Evolutionary conservation across 192 early-diverging fungal genomes (phyloP).

Genomic region (Geranomyces michiganensis): DNA sequence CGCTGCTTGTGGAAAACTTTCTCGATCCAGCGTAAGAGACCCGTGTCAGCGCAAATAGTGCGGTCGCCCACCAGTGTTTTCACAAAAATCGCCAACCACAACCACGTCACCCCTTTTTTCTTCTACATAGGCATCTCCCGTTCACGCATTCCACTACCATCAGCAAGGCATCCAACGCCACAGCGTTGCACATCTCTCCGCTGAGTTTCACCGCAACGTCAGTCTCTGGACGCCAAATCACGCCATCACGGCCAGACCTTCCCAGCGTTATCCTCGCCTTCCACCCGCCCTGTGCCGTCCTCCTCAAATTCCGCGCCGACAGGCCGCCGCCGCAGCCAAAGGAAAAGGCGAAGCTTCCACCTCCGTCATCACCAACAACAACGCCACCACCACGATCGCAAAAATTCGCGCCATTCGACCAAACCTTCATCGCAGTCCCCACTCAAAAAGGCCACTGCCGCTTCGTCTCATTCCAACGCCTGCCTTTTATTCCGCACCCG

Average conservation of each 20-base stretch:
- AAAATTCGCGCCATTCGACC: constrained; percentile 21
- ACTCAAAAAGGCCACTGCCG: constrained; percentile 41
- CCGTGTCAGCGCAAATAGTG: no score
- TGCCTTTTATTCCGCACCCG: constrained; percentile 26
- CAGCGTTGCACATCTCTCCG: constrained; percentile 29
- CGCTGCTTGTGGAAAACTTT: constrained; percentile 46
- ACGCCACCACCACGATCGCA: neutral
- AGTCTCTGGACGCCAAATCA: constrained; percentile 23
- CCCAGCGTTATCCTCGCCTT: constrained; percentile 25
- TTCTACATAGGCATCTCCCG: no score
- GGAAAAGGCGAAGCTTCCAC: no score
- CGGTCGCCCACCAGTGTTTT: no score
- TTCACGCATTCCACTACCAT: constrained; percentile 48
- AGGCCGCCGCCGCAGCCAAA: neutral
- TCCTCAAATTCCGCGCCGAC: constrained; percentile 21
- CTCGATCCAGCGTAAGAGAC: constrained; percentile 46
- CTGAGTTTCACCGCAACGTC: constrained; percentile 25
- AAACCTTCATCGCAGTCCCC: constrained; percentile 42
- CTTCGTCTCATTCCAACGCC: constrained; percentile 39
- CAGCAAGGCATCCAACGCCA: constrained; percentile 36
- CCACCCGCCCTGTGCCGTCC: constrained; percentile 15
- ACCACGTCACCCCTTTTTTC: no score
- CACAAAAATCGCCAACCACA: no score
- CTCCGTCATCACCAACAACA: neutral
- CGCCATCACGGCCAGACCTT: constrained; percentile 27